Base-by-base conservation (phyloP, 2,329 filamentous ascomycete genomes). In the Xenoacremonium recifei region DNA sequence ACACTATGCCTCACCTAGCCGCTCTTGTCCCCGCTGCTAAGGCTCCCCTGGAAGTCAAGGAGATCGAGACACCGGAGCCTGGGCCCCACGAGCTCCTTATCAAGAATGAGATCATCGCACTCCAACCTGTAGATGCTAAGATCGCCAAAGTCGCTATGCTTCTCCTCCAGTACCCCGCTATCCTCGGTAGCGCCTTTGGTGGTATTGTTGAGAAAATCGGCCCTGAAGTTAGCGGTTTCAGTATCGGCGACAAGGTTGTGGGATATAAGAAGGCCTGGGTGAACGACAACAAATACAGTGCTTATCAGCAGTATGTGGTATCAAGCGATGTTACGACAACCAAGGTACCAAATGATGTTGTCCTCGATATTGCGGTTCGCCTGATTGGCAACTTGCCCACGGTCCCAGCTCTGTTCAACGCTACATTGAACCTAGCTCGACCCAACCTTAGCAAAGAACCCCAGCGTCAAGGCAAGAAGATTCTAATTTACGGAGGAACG, bases 101-200 rank as follows among this genome's bases (percentile, higher is more conserved):
- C 20, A 53, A 53, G 17, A 53, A 50, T 37, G 37, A 50, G 4
- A 39, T 45, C 21, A 50, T 53, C 12, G 50, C 50, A 2, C 35
- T 53, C 13, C 49, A 53, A 16, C 50, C 50, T 4, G 20, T 53
- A 13, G 50, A 53, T 15, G 47, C 50, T n/a, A 53, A 53, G 25
- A 53, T 53, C 1, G 50, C 50, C 11, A 48, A 41, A 12, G 46
- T 53, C 2, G 50, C 50, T 1, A 53, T 53, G 47, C 44, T 53
- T 12, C 50, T 49, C 2, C 23, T 53, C 1, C 25, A 39, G 0
- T 53, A 53, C 25, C 50, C 50, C 4, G 23, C 50, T 4, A 41
- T 53, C 4, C 38, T 53, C 1, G 50, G 50, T 5, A 48, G 40
- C 15, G 47, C 50, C 0, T 53, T 52, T 18, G 50, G 40, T 3